Evolutionary conservation across 2,329 filamentous ascomycete species (phyloP).

Genomic region (Tolypocladium pustulatum): DNA sequence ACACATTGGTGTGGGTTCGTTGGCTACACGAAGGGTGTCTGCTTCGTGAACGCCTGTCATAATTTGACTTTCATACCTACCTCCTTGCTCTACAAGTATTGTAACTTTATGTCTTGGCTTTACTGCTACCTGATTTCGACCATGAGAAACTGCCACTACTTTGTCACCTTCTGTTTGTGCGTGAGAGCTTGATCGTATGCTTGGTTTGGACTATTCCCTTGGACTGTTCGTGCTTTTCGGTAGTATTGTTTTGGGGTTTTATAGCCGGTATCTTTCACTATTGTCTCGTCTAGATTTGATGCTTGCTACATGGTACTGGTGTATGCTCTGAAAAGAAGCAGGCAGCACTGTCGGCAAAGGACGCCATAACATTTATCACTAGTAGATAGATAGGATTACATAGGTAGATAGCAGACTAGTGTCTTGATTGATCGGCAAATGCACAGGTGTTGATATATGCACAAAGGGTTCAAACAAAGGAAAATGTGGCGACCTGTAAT

Average conservation of each 20-base stretch:
- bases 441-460: slow-evolving; percentile 49
- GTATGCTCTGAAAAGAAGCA: too few relatives aligned
- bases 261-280: not conserved
- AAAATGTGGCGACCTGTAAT: slow-evolving; percentile 29
- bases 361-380: not conserved
- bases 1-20: not conserved
- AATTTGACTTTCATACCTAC: not conserved
- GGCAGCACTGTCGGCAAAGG: not conserved
- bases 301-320: not conserved
- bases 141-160: not conserved
- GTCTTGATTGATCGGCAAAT: slow-evolving; percentile 43
- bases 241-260: not conserved
- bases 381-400: not conserved
- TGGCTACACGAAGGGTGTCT: not conserved
- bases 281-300: not conserved
- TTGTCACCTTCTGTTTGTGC: not conserved
- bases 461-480: slow-evolving; percentile 44
- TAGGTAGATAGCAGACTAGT: slow-evolving; percentile 6
- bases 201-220: not conserved
- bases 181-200: not conserved
- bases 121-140: not conserved
- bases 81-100: not conserved
- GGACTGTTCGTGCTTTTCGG: not conserved
- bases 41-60: not conserved
- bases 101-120: not conserved